A percentile compares a stretch with the other conserved stretches of the same genome.
These are phyloP conservation scores for Neoarthrinium moseri DNA, from an alignment of 2,329 filamentous ascomycete genomes.

Conservation along the genomic window DNA sequence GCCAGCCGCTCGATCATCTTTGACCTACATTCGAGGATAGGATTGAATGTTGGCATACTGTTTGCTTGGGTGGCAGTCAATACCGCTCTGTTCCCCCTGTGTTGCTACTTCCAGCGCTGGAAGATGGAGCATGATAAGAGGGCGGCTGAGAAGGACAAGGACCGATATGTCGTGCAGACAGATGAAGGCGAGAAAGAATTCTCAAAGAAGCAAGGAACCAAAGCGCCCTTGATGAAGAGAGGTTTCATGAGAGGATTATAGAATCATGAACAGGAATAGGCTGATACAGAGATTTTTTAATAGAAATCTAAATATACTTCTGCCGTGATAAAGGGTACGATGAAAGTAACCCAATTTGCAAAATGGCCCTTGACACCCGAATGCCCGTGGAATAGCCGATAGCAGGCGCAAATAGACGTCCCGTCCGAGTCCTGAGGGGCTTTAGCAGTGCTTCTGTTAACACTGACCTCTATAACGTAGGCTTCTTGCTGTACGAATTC, in stretches of 20 bases:
- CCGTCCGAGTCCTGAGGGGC: too few species aligned
- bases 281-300: neutral
- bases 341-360: too few species aligned
- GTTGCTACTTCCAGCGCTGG: slow-evolving; percentile 41
- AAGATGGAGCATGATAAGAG: slow-evolving; percentile 30
- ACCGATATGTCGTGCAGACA: slow-evolving; percentile 25
- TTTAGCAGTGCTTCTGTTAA: too few species aligned
- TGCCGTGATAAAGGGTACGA: too few species aligned
- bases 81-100: slow-evolving; percentile 50
- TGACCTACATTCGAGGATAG: slow-evolving; percentile 55
- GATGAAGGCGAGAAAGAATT: slow-evolving; percentile 23
- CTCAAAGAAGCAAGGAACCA: slow-evolving; percentile 23
- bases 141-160: slow-evolving; percentile 20
- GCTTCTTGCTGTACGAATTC: too few species aligned
- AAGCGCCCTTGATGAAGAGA: slow-evolving; percentile 26
- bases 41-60: slow-evolving; percentile 59
- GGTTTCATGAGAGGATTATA: slow-evolving; percentile 30
- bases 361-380: too few species aligned
- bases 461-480: too few species aligned
- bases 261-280: too few species aligned
- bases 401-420: too few species aligned
- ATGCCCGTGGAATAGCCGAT: too few species aligned
- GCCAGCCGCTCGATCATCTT: slow-evolving; percentile 61
- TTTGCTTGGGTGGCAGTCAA: slow-evolving; percentile 57
- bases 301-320: too few species aligned